Conservation (phyloP, 176 grass and related monocot genomes). For the Cenchrus purpureus region DNA sequence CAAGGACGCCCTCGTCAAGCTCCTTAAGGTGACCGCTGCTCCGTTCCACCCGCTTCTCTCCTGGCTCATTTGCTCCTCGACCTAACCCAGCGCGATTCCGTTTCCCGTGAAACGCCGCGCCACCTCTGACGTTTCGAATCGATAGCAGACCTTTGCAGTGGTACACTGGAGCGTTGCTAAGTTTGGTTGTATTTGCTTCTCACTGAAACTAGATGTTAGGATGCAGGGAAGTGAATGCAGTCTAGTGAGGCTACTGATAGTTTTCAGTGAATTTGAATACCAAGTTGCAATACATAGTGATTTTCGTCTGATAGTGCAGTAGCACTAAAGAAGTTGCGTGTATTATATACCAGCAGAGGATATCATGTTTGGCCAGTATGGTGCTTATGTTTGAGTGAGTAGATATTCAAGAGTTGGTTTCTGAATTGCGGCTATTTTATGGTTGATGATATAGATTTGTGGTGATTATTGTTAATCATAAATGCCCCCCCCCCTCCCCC, state of each 20-base stretch:
- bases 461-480: background rate
- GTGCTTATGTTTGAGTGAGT: slow-evolving; percentile 1
- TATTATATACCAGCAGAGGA: background rate
- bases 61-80: background rate
- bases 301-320: slow-evolving; percentile 4
- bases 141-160: background rate
- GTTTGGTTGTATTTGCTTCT: background rate
- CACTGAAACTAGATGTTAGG: background rate
- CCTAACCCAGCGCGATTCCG: background rate
- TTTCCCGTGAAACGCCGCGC: background rate
- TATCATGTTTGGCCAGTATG: background rate
- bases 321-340: background rate
- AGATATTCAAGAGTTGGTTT: background rate
- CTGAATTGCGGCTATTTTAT: slow-evolving; percentile 6
- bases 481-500: background rate
- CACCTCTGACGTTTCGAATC: slow-evolving; percentile 8
- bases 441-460: background rate
- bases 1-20: slow-evolving; percentile 87
- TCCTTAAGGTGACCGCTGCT: slow-evolving; percentile 69
- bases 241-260: background rate
- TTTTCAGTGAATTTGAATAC: slow-evolving; percentile 1
- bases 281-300: background rate
- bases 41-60: background rate
- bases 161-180: background rate
- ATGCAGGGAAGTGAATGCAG: background rate